These are phyloP conservation scores for Simplicillium aogashimaense DNA, from an alignment of 2,329 filamentous ascomycete species.

Conservation along the genomic window DNA sequence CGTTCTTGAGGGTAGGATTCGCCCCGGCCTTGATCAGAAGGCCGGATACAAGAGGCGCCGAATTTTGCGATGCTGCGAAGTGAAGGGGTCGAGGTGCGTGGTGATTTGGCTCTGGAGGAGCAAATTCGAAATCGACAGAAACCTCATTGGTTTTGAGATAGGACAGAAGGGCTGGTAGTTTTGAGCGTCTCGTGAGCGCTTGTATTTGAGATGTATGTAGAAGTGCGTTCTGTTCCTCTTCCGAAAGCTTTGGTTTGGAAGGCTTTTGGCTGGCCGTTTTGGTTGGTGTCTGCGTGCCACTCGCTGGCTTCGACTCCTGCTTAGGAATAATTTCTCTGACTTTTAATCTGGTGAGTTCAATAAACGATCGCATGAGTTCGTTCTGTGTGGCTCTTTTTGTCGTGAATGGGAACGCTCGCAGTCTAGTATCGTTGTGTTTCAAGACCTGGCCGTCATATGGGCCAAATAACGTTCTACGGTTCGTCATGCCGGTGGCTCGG, in stretches of 20 bases:
- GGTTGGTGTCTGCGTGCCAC: slow-evolving; percentile 18
- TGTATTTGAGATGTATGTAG: slow-evolving; percentile 86
- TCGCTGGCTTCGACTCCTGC: slow-evolving; percentile 36
- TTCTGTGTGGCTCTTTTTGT: slow-evolving; percentile 86
- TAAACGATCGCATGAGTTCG: slow-evolving; percentile 88
- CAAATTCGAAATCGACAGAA: slow-evolving; percentile 62
- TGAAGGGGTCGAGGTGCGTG: slow-evolving; percentile 80
- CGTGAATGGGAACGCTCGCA: slow-evolving; percentile 86
- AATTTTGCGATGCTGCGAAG: slow-evolving; percentile 69
- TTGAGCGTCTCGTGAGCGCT: slow-evolving; percentile 78
- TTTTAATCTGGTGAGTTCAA: slow-evolving; percentile 87
- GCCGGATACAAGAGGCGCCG: slow-evolving; percentile 64
- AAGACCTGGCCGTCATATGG: slow-evolving; percentile 85
- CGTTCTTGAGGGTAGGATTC: slow-evolving; percentile 61
- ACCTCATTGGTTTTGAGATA: slow-evolving; percentile 74
- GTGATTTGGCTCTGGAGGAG: slow-evolving; percentile 60
- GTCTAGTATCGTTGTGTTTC: slow-evolving; percentile 64
- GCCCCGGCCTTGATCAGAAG: slow-evolving; percentile 66
- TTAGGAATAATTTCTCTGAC: slow-evolving; percentile 66
- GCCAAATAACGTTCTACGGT: slow-evolving; percentile 78
- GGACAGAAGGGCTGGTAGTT: slow-evolving; percentile 74
- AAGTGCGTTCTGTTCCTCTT: slow-evolving; percentile 73
- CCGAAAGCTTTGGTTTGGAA: slow-evolving; percentile 55
- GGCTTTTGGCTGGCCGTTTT: slow-evolving; percentile 36
- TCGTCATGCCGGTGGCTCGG: slow-evolving; percentile 78